Evolutionary conservation across 306 rosid species (phyloP).

Genomic region (Cercis canadensis): DNA sequence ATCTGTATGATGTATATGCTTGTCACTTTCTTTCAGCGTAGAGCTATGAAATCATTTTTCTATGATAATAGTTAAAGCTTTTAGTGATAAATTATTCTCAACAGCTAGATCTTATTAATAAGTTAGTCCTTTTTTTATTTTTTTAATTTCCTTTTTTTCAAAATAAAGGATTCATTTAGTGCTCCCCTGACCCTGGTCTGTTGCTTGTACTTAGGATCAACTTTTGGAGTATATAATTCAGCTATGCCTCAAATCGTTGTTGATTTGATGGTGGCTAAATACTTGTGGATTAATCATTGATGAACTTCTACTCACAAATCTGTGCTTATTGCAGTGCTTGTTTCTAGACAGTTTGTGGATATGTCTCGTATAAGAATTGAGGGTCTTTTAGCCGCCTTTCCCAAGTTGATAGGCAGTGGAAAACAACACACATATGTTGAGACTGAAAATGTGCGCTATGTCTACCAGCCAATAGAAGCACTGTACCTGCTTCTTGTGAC

Average conservation of each 20-base stretch:
- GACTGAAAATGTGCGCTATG: constrained; percentile 96
- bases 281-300: background rate
- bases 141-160: no score
- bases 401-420: constrained; percentile 94
- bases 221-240: background rate
- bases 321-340: constrained; percentile 69
- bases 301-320: constrained; percentile 10
- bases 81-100: background rate
- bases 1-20: no score
- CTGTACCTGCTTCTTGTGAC: constrained; percentile 92
- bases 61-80: background rate
- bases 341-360: constrained; percentile 89
- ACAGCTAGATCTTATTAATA: background rate
- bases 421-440: constrained; percentile 95
- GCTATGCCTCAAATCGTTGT: background rate
- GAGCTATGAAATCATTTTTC: background rate
- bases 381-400: constrained; percentile 97
- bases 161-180: background rate
- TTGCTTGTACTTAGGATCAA: background rate
- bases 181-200: background rate
- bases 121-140: background rate
- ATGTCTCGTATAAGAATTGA: constrained; percentile 96
- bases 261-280: constrained; percentile 22
- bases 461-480: constrained; percentile 96
- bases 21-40: background rate